Base-by-base conservation (phyloP, 768 basidiomycete species). In the Tylopilus balloui region DNA sequence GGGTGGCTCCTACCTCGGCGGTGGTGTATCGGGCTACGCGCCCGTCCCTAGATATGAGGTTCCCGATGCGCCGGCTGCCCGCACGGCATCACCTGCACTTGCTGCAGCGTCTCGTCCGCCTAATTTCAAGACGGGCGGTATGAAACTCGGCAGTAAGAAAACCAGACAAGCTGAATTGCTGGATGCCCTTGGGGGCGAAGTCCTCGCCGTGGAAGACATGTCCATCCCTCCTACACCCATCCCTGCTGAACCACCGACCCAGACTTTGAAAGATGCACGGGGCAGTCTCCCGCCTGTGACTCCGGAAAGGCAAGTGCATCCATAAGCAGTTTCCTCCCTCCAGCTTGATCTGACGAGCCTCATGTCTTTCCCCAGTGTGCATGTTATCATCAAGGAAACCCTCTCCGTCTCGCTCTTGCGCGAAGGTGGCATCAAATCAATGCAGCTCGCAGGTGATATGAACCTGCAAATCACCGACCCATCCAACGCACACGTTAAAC, bases 101-200 rank as follows among this genome's bases (percentile, higher is more conserved):
- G 69, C 75, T 4, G 71, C 79, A 3, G 61, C 74, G 0, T 57
- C 79, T n/a, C 81, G 84, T 35, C 61, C 79, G 2, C 88, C 92
- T 12, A 80, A 88, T 6, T 98, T 98, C 83, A 96, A 95, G 73
- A 82, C 87, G 36, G 78, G 83, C 10, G 95, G 95, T 21, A 97
- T 99, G 95, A 97, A 98, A 61, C 79, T 99, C 13, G 94, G 95
- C 28, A 79, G 80, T 60, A 97, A 95, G 72, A 94, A 90, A 71
- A 85, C 84, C 24, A 88, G 86, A 61, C 89, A 95, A 63, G 84
- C 88, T 6, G 94, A 95, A 54, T 67, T 96, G 19, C 67, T 94
- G 34, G 90, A 93, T 61, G 88, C 90, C 1, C 76, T 98, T 9
- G 94, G 93, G 10, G 86, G 85, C 1, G 88, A 89, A 46, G 78